phyloP scores from a whole-genome alignment of 2,329 filamentous ascomycete genomes.

The Ascosphaera pollenicola region DNA sequence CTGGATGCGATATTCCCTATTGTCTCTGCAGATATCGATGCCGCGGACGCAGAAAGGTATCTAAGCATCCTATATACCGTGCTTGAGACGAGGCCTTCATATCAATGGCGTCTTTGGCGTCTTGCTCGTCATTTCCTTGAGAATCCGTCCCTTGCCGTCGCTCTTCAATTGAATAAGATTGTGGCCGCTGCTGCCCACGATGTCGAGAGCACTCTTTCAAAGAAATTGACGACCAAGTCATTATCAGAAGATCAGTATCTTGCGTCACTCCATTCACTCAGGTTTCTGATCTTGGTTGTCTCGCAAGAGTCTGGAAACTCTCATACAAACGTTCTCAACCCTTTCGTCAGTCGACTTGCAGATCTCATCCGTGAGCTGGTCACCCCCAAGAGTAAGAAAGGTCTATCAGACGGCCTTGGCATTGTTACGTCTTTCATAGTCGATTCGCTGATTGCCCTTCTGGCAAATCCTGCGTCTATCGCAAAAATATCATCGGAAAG shows the following conservation, averaged over 20 bases:
- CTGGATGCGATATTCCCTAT: conserved; percentile 1
- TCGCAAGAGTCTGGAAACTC: neutral
- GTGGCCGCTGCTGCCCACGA: conserved; percentile 10
- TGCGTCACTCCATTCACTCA: conserved; percentile 18
- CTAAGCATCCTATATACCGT: neutral
- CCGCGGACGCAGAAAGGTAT: neutral
- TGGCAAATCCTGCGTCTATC: conserved; percentile 13
- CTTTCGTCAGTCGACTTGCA: neutral
- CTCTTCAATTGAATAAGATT: conserved; percentile 5
- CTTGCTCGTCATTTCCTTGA: conserved; percentile 14
- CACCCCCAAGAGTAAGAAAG: neutral
- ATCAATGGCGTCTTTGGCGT: conserved; percentile 19
- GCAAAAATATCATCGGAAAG: conserved; percentile 10
- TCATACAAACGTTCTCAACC: neutral
- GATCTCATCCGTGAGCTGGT: neutral
- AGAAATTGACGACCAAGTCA: conserved; percentile 6
- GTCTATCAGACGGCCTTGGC: neutral
- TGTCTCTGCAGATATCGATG: neutral
- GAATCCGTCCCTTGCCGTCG: conserved; percentile 9
- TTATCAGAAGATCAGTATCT: conserved; percentile 9
- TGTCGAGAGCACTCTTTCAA: conserved; percentile 12
- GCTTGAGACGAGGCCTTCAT: neutral
- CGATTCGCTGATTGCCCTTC: conserved; percentile 14
- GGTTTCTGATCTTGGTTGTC: conserved; percentile 10
- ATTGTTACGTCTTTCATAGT: conserved; percentile 3